Base-by-base conservation (phyloP, 2,329 filamentous ascomycete genomes). In the Phyllosticta ampelicida region DNA sequence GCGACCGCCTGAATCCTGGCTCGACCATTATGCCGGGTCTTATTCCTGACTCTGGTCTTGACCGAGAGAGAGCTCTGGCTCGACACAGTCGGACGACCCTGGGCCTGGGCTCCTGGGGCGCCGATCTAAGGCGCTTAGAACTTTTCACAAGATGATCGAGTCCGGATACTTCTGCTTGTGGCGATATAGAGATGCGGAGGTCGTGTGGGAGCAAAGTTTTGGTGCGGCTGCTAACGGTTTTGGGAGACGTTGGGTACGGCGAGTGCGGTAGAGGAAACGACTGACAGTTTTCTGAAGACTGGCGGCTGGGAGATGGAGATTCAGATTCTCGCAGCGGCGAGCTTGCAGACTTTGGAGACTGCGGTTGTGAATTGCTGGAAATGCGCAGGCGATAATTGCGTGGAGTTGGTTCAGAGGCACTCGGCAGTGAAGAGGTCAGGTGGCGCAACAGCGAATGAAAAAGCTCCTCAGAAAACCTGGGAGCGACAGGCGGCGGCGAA, bases 11-110 rank as follows among this genome's bases (percentile, higher is more conserved):
- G 20, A 51, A 30, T 20, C 50, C 29, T 1, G 51, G 51, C 13
- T 62, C 62, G n/a, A 57, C 53, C 62, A 63, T 63, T 13, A 20
- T 50, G 21, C 10, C 19, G 23, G 29, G 26, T 18, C 19, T 48
- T 19, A 9, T n/a, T n/a, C n/a, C 30, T 5, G 30, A 44, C 11
- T 16, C 3, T 16, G 30, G 11, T 5, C n/a, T 16, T 44, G 10
- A 16, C 1, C 16, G 13, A n/a, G n/a, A 44, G 16, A 16, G n/a
- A n/a, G 36, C 36, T 16, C n/a, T 44, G 36, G 30, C 10, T 13
- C 1, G 13, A 13, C 13, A 36, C 10, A 36, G 10, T 11, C 30
- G 10, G 30, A 36, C 4, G 30, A 11, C 30, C 23, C 8, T 26
- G 23, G 3, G 23, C 3, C 23, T 26, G 13, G 30, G 9, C 13